Evolutionary conservation across 2,329 filamentous ascomycete genomes (phyloP).

Genomic region (Colletotrichum sp.): DNA sequence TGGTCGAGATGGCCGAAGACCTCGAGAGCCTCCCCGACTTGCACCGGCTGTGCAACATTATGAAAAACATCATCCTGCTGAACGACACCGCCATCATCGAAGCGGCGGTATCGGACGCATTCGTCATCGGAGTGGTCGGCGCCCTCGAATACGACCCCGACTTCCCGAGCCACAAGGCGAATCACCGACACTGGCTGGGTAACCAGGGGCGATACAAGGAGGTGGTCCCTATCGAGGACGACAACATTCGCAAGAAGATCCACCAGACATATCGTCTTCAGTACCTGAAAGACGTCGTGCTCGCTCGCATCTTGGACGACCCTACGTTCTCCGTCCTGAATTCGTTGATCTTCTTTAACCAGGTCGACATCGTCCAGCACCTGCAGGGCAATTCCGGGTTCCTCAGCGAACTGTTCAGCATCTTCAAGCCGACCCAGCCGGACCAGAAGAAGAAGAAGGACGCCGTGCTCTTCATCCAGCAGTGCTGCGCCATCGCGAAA

Average conservation of each 20-base stretch:
- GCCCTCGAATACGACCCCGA: constrained; percentile 98
- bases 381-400: constrained; percentile 83
- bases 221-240: constrained; percentile 90
- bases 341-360: constrained; percentile 98
- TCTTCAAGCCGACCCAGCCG: constrained; percentile 73
- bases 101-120: constrained; percentile 86
- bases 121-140: constrained; percentile 90
- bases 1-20: constrained; percentile 90
- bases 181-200: constrained; percentile 91
- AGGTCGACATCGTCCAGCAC: constrained; percentile 96
- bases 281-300: constrained; percentile 97
- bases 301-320: constrained; percentile 95
- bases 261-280: constrained; percentile 95
- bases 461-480: constrained; percentile 94
- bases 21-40: constrained; percentile 86
- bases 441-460: constrained; percentile 84
- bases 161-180: constrained; percentile 96
- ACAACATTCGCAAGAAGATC: constrained; percentile 84
- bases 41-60: constrained; percentile 94
- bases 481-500: constrained; percentile 93
- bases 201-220: constrained; percentile 94
- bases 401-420: constrained; percentile 83
- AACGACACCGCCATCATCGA: constrained; percentile 97
- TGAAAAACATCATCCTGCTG: constrained; percentile 93
- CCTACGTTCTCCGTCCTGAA: constrained; percentile 98